Conservation (phyloP, 1,284 basidiomycete genomes). For the Termitomyces sp. region DNA sequence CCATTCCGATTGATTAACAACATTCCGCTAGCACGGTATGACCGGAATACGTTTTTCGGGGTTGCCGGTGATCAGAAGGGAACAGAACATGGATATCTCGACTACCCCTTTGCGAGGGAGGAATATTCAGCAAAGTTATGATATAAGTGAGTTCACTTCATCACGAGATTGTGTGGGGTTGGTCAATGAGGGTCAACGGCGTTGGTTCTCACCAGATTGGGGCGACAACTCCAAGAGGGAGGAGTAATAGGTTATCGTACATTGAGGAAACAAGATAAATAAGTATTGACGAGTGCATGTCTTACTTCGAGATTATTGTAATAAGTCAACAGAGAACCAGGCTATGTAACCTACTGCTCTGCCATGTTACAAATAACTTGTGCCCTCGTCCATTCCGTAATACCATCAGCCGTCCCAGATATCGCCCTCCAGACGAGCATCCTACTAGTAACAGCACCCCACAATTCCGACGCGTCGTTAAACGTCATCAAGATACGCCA, state of each 20-base stretch:
- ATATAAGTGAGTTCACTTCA: not conserved
- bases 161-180: too few species aligned
- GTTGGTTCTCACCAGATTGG: too few species aligned
- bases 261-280: too few species aligned
- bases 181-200: too few species aligned
- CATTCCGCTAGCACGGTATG: constrained; percentile 26
- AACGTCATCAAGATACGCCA: constrained; percentile 53
- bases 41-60: constrained; percentile 30
- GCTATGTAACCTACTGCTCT: not conserved
- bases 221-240: too few species aligned
- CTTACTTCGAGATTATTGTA: not conserved
- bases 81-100: constrained; percentile 31
- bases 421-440: constrained; percentile 52
- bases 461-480: constrained; percentile 29
- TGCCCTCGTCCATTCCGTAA: constrained; percentile 43
- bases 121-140: not conserved
- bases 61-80: not conserved
- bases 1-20: constrained; percentile 35
- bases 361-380: constrained; percentile 13
- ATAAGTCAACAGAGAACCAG: not conserved
- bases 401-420: constrained; percentile 28
- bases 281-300: not conserved
- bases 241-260: too few species aligned
- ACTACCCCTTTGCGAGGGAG: constrained; percentile 29
- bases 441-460: constrained; percentile 49